These are phyloP conservation scores for Phlebopus sp. DNA, from an alignment of 1,284 basidiomycete genomes.

Conservation along the genomic window DNA sequence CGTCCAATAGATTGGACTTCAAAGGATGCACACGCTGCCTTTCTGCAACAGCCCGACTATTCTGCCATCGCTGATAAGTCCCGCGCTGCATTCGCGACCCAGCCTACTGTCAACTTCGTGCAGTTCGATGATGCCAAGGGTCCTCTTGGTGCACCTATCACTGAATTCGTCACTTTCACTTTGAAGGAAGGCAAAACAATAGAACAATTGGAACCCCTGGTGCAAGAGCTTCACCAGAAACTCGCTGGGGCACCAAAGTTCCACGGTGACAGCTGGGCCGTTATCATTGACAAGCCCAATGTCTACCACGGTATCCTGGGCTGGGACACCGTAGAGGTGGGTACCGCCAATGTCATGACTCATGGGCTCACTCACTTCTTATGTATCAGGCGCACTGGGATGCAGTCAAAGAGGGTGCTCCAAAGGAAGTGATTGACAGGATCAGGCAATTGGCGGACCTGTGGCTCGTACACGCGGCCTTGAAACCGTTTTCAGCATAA, in stretches of 20 bases:
- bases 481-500: constrained; percentile 16
- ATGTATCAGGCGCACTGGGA: constrained; percentile 30
- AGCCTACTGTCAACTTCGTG: constrained; percentile 16
- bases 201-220: constrained; percentile 20
- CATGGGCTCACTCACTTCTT: not conserved
- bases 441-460: constrained; percentile 26
- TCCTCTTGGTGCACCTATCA: constrained; percentile 27
- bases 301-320: constrained; percentile 31
- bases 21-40: constrained; percentile 17
- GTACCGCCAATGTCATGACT: constrained; percentile 1
- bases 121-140: constrained; percentile 22
- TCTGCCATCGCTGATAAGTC: constrained; percentile 1
- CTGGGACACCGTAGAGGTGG: constrained; percentile 30
- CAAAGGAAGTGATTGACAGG: constrained; percentile 27
- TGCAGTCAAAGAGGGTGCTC: constrained; percentile 25
- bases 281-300: constrained; percentile 17
- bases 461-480: constrained; percentile 30
- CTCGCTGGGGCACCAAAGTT: constrained; percentile 22
- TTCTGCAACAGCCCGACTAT: constrained; percentile 13
- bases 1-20: constrained; percentile 24
- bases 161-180: constrained; percentile 34
- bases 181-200: constrained; percentile 23
- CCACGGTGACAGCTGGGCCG: constrained; percentile 32
- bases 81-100: constrained; percentile 18
- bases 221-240: constrained; percentile 20